phyloP scores from a whole-genome alignment of 331 rosid genomes.

The Quercus lobata region DNA sequence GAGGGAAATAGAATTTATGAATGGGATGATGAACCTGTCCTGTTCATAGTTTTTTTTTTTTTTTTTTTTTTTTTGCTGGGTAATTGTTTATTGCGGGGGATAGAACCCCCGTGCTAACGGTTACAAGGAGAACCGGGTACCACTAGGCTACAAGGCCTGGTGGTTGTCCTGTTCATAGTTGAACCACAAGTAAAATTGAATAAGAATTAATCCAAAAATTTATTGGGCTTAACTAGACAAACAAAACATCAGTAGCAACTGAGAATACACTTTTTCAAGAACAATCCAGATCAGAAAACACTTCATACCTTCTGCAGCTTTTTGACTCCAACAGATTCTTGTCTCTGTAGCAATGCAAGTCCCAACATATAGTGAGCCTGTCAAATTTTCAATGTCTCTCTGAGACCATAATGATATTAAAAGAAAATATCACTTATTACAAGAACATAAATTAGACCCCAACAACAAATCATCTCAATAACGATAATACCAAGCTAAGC shows the following conservation, averaged over 20 bases:
- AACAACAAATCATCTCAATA: not conserved
- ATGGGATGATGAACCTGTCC: not conserved
- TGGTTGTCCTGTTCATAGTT: not conserved
- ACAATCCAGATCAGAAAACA: slow-evolving; percentile 12
- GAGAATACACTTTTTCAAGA: slow-evolving; percentile 1
- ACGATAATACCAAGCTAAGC: not conserved
- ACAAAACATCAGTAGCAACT: not conserved
- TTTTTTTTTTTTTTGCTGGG: too few relatives aligned
- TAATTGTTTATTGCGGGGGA: too few relatives aligned
- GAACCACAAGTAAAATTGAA: not conserved
- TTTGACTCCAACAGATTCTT: slow-evolving; percentile 57
- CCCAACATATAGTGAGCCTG: slow-evolving; percentile 95
- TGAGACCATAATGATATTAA: not conserved
- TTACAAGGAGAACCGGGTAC: too few relatives aligned
- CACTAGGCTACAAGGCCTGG: too few relatives aligned
- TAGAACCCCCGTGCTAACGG: too few relatives aligned
- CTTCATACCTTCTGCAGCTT: slow-evolving; percentile 68
- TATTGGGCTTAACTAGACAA: not conserved
- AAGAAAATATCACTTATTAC: not conserved
- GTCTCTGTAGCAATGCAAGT: slow-evolving; percentile 60
- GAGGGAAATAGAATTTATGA: not conserved
- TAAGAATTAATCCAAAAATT: not conserved
- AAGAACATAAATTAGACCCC: not conserved
- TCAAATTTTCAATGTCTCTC: slow-evolving; percentile 6
- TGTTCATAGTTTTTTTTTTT: not conserved